Percentiles rank a stretch among this genome's conserved stretches.
These are phyloP conservation scores for Calocera cornea DNA, from an alignment of 768 basidiomycete genomes.

Conservation along the genomic window DNA sequence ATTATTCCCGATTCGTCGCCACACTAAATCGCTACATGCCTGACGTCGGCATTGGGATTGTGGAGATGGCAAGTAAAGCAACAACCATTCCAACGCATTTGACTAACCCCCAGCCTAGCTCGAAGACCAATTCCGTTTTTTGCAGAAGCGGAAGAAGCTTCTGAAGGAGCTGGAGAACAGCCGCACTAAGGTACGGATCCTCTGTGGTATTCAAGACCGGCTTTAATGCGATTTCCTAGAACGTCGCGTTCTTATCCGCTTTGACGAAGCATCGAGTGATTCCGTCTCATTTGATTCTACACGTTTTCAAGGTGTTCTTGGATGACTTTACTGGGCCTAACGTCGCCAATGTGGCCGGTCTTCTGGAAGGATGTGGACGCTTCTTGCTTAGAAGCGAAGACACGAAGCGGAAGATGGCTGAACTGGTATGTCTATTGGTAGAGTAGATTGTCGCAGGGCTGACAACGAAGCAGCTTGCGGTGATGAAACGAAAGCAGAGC, in stretches of 20 bases:
- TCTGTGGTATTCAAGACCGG: neutral
- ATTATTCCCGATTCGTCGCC: slow-evolving; percentile 81
- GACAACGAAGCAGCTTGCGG: slow-evolving; percentile 48
- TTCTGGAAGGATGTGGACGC: slow-evolving; percentile 88
- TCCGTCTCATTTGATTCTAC: slow-evolving; percentile 79
- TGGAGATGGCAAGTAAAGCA: slow-evolving; percentile 50
- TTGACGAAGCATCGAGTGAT: slow-evolving; percentile 93
- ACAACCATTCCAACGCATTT: neutral
- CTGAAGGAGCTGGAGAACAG: slow-evolving; percentile 80
- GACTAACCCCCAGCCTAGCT: slow-evolving; percentile 37
- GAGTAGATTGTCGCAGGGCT: neutral
- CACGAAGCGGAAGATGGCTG: slow-evolving; percentile 71
- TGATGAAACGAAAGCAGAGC: slow-evolving; percentile 89
- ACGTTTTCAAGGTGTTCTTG: slow-evolving; percentile 92
- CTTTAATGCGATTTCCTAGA: slow-evolving; percentile 35
- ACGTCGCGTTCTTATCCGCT: slow-evolving; percentile 74
- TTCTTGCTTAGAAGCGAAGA: slow-evolving; percentile 80
- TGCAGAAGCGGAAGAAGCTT: slow-evolving; percentile 87
- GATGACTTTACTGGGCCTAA: slow-evolving; percentile 91
- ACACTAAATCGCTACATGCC: slow-evolving; percentile 88
- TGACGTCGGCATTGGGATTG: slow-evolving; percentile 72
- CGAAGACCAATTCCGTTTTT: slow-evolving; percentile 91
- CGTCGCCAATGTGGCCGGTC: slow-evolving; percentile 79
- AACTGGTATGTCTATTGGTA: slow-evolving; percentile 49
- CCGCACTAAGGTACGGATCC: slow-evolving; percentile 53